Conservation (phyloP, 306 rosid species). For the Calophaca sinica region DNA sequence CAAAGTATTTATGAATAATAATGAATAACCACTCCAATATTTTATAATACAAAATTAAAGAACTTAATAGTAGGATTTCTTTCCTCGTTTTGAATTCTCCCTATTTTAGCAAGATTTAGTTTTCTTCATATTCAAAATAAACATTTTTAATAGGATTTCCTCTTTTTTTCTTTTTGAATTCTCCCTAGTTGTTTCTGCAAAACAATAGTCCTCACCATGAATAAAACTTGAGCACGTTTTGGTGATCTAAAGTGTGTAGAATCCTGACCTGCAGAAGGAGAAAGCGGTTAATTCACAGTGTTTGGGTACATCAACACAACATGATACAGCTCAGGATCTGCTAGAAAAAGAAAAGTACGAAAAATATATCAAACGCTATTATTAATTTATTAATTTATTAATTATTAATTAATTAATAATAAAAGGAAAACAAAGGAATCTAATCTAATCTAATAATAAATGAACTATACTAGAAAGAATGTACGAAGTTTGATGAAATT, state of each 20-base stretch:
- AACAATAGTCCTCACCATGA: slow-evolving; percentile 63
- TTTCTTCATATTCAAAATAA: background rate
- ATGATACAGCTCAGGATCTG: slow-evolving; percentile 36
- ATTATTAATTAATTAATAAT: background rate
- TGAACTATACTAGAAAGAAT: background rate
- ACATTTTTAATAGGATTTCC: background rate
- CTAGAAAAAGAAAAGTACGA: background rate
- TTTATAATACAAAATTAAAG: background rate
- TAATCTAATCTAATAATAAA: background rate
- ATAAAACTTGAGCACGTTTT: slow-evolving; percentile 80
- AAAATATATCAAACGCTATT: background rate
- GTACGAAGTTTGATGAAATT: background rate
- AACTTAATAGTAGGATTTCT: background rate
- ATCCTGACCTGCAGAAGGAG: slow-evolving; percentile 76
- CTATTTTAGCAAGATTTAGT: background rate
- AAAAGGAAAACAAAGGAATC: background rate
- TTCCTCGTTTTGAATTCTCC: background rate
- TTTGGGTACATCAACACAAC: background rate
- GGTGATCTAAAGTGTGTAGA: slow-evolving; percentile 84
- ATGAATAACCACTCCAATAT: background rate
- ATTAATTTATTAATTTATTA: background rate
- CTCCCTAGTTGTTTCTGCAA: background rate
- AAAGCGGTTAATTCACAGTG: background rate
- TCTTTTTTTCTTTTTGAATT: background rate
- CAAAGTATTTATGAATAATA: background rate